Base-by-base conservation (phyloP, 306 rosid species). In the Citrullus mucosospermus region DNA sequence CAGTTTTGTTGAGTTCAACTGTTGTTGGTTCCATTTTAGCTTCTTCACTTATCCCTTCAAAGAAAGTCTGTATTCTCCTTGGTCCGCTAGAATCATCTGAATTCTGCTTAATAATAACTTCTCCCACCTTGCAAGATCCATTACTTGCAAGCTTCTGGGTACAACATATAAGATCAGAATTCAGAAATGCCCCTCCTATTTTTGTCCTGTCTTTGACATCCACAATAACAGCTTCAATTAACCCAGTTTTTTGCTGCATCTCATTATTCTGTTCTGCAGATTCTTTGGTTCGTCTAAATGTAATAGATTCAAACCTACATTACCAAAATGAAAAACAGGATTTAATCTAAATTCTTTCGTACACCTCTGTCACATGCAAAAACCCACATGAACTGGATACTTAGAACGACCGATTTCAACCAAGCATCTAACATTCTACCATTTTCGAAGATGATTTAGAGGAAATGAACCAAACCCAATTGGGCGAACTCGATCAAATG, bases 161-260 rank as follows among this genome's bases (percentile, higher is more conserved):
- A 82, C 98, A 93, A 82, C 97, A 91, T 72, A 93, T 87, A 25
- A 39, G 41, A 67, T 91, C 89, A 6, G 91, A 89, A 62, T 90
- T 87, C 53, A 82, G 78, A 66, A 75, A 87, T n/a, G 91, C 78
- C 3, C 92, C 97, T 36, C 98, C 98, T 48, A 93, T 89, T 72
- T 86, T 83, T 43, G 78, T 70, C 62, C 96, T 83, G 77, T 93
- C 96, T 69, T 89, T 88, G 4, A 93, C 97, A 80, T 93, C 92
- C 6, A 93, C 82, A 32, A 91, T 80, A 30, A 93, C 91, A 32
- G 96, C 91, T 81, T 93, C 98, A 51, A 93, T 90, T 75, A 93
- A 76, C 4, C 98, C 98, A 53, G 97, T 86, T 82, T 84, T 83
- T 78, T 80, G 91, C 85, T 89, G 96, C 98, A 91, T 93, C 38